Conservation (phyloP, 2,329 filamentous ascomycete species). For the Xylariaceae sp. region DNA sequence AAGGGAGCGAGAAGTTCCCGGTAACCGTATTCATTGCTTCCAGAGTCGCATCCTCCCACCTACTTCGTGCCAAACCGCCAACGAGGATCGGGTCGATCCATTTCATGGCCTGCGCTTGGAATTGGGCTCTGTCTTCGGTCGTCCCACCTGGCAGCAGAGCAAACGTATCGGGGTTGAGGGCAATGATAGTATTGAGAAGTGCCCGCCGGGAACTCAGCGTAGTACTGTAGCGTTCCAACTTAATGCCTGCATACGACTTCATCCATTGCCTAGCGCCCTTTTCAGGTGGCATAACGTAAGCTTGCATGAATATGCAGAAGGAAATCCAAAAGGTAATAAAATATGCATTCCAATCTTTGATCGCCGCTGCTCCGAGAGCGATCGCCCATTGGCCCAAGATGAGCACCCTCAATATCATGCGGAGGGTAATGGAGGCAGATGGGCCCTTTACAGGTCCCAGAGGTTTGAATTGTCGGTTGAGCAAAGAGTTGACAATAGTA, state of each 20-base stretch:
- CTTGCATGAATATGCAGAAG: constrained; percentile 4
- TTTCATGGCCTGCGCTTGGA: background rate
- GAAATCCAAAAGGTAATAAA: constrained; percentile 4
- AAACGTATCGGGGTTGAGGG: constrained; percentile 6
- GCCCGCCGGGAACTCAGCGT: background rate
- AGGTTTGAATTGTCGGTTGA: constrained; percentile 3
- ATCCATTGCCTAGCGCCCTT: background rate
- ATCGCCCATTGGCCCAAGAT: constrained; percentile 5
- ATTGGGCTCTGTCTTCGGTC: background rate
- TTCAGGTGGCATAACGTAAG: background rate
- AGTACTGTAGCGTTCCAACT: background rate
- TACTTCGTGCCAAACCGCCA: background rate
- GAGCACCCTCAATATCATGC: background rate
- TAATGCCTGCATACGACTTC: background rate
- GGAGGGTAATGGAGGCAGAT: background rate
- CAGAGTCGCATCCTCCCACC: constrained; percentile 6
- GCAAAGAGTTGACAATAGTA: constrained; percentile 1
- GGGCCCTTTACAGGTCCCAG: background rate
- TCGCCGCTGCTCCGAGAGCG: background rate
- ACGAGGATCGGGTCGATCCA: constrained; percentile 6
- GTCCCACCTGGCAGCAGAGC: background rate
- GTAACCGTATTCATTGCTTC: too few species aligned
- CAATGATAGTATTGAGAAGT: constrained; percentile 5
- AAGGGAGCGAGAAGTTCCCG: too few species aligned
- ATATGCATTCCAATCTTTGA: constrained; percentile 5